Evolutionary conservation across 2,329 filamentous ascomycete species (phyloP).

Genomic region (Apiospora malaysiana): DNA sequence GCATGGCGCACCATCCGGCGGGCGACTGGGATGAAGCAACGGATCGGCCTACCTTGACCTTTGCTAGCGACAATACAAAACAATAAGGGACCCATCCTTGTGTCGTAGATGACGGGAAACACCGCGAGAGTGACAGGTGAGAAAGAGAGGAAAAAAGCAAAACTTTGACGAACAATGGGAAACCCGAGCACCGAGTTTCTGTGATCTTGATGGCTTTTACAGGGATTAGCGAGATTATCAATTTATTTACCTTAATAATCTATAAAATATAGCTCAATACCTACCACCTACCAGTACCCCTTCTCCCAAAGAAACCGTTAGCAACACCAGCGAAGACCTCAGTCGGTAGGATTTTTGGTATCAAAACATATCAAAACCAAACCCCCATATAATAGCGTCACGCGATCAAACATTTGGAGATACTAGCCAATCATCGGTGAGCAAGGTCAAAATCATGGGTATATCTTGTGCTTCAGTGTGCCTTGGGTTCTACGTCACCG

Average conservation of each 20-base stretch:
- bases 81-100: neutral
- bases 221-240: neutral
- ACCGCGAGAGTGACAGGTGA: neutral
- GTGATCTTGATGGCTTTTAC: neutral
- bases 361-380: neutral
- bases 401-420: neutral
- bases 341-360: neutral
- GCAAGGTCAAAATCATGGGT: neutral
- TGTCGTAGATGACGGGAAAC: neutral
- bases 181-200: slow-evolving; percentile 1
- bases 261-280: neutral
- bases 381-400: neutral
- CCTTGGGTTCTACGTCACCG: neutral
- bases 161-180: slow-evolving; percentile 1
- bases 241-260: neutral
- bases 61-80: neutral
- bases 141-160: neutral
- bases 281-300: neutral
- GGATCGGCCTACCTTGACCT: neutral
- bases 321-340: neutral
- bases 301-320: neutral
- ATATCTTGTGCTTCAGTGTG: neutral
- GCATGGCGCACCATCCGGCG: neutral
- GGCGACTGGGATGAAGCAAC: neutral
- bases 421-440: neutral